These are phyloP conservation scores for Wickerhamiella shivajii DNA, from an alignment of 805 yeast species.

Conservation along the genomic window DNA sequence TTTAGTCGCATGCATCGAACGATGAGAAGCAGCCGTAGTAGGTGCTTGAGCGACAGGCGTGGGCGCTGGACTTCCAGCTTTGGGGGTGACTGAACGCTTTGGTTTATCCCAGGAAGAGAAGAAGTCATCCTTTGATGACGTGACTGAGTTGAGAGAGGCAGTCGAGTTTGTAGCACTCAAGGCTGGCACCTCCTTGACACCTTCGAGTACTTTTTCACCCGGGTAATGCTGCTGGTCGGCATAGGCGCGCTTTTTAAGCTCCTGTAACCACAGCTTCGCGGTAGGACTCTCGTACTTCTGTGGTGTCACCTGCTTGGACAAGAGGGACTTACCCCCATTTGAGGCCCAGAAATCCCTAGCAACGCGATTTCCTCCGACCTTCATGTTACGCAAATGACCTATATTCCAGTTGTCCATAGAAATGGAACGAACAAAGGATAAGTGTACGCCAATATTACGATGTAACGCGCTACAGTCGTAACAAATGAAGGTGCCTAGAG, in stretches of 20 bases:
- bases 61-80: conserved; percentile 15
- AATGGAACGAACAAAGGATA: conserved; percentile 85
- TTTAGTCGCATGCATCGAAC: conserved; percentile 8
- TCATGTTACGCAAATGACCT: conserved; percentile 78
- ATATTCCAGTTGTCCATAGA: conserved; percentile 90
- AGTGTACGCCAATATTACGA: conserved; percentile 90
- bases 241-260: conserved; percentile 51
- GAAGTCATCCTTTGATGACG: conserved; percentile 53
- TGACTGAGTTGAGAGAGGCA: conserved; percentile 14
- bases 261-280: conserved; percentile 71
- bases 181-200: conserved; percentile 22
- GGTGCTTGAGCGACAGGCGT: conserved; percentile 7
- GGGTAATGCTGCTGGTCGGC: conserved; percentile 61
- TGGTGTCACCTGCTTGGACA: conserved; percentile 41
- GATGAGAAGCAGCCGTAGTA: conserved; percentile 9
- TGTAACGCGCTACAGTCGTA: conserved; percentile 92
- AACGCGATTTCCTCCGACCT: conserved; percentile 80
- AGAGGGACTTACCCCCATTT: conserved; percentile 68
- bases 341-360: conserved; percentile 73
- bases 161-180: conserved; percentile 11
- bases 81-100: conserved; percentile 25
- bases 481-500: conserved; percentile 86
- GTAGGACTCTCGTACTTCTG: conserved; percentile 68
- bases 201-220: conserved; percentile 54
- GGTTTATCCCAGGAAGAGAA: conserved; percentile 88